phyloP scores from a whole-genome alignment of 306 rosid species.

The Acacia melanoxylon region DNA sequence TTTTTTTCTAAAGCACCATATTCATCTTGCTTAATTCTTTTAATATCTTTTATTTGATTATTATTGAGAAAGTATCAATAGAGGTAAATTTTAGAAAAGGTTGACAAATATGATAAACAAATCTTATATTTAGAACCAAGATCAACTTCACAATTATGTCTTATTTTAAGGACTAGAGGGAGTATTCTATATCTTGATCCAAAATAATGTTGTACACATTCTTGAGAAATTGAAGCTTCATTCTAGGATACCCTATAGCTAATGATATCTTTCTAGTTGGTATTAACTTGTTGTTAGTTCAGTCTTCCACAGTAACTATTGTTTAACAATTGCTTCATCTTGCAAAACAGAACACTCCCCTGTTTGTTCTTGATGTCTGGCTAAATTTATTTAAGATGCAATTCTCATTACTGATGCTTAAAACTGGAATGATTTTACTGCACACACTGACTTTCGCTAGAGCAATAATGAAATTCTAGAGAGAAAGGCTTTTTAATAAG shows the following conservation, averaged over 20 bases:
- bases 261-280: background rate
- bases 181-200: background rate
- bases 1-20: too few species aligned
- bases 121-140: too few species aligned
- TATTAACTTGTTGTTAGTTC: background rate
- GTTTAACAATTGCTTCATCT: background rate
- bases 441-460: background rate
- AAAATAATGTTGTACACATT: background rate
- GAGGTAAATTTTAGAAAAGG: rapidly evolving
- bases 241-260: background rate
- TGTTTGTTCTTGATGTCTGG: background rate
- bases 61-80: too few species aligned
- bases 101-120: too few species aligned
- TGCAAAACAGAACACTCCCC: background rate
- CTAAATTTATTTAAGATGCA: background rate
- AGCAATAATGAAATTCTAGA: background rate
- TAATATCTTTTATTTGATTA: too few species aligned
- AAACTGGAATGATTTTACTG: background rate
- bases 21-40: too few species aligned
- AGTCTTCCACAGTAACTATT: background rate
- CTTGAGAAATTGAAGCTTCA: background rate
- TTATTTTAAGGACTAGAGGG: background rate
- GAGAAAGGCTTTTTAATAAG: conserved; percentile 8
- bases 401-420: background rate
- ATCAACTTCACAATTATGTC: too few species aligned